Evolutionary conservation across 2,329 filamentous ascomycete species (phyloP).

Genomic region (Xylariaceae sp.): DNA sequence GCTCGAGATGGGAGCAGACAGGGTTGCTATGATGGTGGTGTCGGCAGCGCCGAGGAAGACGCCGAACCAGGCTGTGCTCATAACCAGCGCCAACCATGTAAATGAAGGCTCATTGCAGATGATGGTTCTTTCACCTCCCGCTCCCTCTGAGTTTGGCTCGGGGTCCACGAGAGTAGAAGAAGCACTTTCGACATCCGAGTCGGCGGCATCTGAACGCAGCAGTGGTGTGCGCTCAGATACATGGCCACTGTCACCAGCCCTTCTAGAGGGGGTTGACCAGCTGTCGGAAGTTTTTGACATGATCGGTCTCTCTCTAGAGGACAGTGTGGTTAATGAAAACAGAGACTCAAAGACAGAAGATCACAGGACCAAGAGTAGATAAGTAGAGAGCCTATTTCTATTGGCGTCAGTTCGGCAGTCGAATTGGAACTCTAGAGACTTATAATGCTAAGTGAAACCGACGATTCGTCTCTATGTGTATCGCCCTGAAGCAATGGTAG

Average conservation of each 20-base stretch:
- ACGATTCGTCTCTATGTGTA: not conserved
- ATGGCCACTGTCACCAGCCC: not conserved
- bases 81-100: slow-evolving; percentile 15
- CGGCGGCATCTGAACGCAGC: not conserved
- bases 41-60: slow-evolving; percentile 19
- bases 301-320: not conserved
- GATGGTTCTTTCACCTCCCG: slow-evolving; percentile 7
- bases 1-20: slow-evolving; percentile 15
- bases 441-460: not conserved
- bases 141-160: not conserved
- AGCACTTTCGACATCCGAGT: slow-evolving; percentile 14
- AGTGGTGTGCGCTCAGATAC: slow-evolving; percentile 13
- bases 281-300: slow-evolving; percentile 1
- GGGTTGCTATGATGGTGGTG: slow-evolving; percentile 14
- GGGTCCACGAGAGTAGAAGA: not conserved
- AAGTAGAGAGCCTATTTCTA: not conserved
- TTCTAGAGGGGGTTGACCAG: not conserved
- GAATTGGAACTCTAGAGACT: not conserved
- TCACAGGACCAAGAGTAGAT: not conserved
- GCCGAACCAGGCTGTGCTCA: slow-evolving; percentile 19
- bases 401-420: not conserved
- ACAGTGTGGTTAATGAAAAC: not conserved
- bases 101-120: slow-evolving; percentile 16
- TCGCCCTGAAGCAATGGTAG: not conserved
- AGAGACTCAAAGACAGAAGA: not conserved